Conservation (phyloP, 2,329 filamentous ascomycete species). For the Penicillium sp. region DNA sequence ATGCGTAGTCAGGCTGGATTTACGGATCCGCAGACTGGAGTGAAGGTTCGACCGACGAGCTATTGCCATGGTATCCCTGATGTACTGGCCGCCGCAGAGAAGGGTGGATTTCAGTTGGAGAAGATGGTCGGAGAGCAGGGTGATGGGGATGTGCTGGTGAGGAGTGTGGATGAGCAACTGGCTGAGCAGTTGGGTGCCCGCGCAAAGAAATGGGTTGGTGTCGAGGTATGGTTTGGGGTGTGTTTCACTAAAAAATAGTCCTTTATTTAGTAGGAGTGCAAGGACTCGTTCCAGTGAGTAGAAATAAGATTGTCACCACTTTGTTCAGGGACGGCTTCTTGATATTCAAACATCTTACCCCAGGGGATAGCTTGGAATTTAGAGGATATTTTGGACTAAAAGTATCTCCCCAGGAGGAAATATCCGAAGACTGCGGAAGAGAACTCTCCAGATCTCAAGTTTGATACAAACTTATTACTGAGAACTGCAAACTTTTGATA, state of each 20-base stretch:
- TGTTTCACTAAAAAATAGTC: slow-evolving; percentile 46
- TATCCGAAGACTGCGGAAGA: no score
- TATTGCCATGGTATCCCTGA: slow-evolving; percentile 60
- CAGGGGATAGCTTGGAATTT: no score
- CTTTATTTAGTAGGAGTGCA: no score
- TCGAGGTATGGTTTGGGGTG: slow-evolving; percentile 59
- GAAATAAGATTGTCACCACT: no score
- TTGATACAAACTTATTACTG: no score
- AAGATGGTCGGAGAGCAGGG: slow-evolving; percentile 24
- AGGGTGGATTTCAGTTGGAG: slow-evolving; percentile 51
- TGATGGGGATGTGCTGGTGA: slow-evolving; percentile 43
- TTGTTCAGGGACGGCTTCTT: no score
- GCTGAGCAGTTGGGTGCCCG: slow-evolving; percentile 63
- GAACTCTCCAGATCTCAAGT: no score
- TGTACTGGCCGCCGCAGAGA: slow-evolving; percentile 55
- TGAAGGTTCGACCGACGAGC: slow-evolving; percentile 64
- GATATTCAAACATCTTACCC: no score
- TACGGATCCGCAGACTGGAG: slow-evolving; percentile 55
- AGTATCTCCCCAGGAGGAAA: no score
- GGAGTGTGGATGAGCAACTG: slow-evolving; percentile 57
- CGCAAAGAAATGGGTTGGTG: slow-evolving; percentile 66
- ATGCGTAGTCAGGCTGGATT: slow-evolving; percentile 65
- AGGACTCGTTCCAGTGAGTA: no score
- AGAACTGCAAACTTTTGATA: neutral
- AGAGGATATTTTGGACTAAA: no score